Evolutionary conservation across 257 asterid genomes (phyloP).

Genomic region (Solanum arcanum): DNA sequence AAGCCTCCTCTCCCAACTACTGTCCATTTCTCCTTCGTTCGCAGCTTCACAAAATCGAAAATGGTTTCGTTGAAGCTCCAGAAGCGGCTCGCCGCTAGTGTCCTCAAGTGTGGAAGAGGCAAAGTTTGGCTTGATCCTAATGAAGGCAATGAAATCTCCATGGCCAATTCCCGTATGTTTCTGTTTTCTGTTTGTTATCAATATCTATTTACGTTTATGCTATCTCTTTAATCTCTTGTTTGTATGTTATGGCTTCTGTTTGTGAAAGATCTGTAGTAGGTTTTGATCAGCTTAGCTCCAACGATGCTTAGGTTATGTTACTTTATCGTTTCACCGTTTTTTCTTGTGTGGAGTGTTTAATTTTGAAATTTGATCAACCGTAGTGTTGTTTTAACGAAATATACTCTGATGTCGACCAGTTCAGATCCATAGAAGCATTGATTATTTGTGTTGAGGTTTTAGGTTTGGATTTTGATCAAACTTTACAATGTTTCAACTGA

Average conservation of each 20-base stretch:
- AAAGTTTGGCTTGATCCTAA: slow-evolving; percentile 1
- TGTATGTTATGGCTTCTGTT: background rate
- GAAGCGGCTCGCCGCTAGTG: background rate
- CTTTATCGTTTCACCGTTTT: background rate
- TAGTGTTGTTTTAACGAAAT: background rate
- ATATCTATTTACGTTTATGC: background rate
- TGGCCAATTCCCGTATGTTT: background rate
- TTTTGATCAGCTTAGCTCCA: background rate
- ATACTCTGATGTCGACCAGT: background rate
- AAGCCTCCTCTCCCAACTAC: background rate
- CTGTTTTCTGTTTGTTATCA: background rate
- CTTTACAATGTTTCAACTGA: background rate
- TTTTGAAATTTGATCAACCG: background rate
- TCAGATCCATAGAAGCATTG: background rate
- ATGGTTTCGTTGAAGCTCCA: slow-evolving; percentile 1
- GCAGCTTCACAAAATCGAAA: background rate
- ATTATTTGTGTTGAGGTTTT: background rate
- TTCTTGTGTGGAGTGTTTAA: background rate
- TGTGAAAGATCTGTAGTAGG: background rate
- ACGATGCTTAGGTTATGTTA: background rate
- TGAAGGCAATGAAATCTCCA: background rate
- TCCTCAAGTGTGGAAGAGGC: background rate
- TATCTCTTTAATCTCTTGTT: background rate
- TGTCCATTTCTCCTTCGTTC: background rate
- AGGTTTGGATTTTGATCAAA: background rate